These are phyloP conservation scores for Podaxis sp. DNA, from an alignment of 768 basidiomycete species.

Conservation along the genomic window DNA sequence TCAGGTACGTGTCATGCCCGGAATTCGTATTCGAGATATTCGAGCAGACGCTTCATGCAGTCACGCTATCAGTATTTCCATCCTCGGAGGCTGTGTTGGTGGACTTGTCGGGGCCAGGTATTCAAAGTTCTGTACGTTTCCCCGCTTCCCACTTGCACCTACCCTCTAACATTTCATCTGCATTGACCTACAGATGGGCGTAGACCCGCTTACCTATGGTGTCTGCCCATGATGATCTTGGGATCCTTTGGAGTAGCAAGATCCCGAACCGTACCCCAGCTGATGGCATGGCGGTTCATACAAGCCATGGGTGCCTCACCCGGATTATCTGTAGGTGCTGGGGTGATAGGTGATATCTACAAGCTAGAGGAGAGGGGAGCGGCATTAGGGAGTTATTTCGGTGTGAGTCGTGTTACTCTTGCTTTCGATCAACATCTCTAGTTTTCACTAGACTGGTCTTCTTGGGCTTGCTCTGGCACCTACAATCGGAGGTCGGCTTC, in stretches of 20 bases:
- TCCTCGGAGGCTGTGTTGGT: constrained; percentile 32
- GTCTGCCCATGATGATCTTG: constrained; percentile 57
- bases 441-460: constrained; percentile 41
- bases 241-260: constrained; percentile 61
- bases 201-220: constrained; percentile 54
- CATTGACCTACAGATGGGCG: constrained; percentile 54
- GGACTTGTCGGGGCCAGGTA: constrained; percentile 34
- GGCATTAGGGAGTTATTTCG: constrained; percentile 61
- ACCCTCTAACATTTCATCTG: no score
- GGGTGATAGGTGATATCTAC: constrained; percentile 68
- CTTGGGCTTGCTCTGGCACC: constrained; percentile 65
- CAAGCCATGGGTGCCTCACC: constrained; percentile 68
- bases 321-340: constrained; percentile 54
- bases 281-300: constrained; percentile 63
- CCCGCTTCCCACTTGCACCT: not conserved
- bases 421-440: not conserved
- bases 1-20: constrained; percentile 43
- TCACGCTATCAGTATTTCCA: constrained; percentile 35
- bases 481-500: constrained; percentile 47
- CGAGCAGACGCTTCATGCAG: constrained; percentile 17
- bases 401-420: constrained; percentile 30
- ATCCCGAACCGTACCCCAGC: constrained; percentile 38
- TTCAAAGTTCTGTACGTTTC: constrained; percentile 36
- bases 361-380: constrained; percentile 57
- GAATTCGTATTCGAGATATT: not conserved